phyloP scores from a whole-genome alignment of 768 basidiomycete genomes.

The Omphalotus guepiniiformis region DNA sequence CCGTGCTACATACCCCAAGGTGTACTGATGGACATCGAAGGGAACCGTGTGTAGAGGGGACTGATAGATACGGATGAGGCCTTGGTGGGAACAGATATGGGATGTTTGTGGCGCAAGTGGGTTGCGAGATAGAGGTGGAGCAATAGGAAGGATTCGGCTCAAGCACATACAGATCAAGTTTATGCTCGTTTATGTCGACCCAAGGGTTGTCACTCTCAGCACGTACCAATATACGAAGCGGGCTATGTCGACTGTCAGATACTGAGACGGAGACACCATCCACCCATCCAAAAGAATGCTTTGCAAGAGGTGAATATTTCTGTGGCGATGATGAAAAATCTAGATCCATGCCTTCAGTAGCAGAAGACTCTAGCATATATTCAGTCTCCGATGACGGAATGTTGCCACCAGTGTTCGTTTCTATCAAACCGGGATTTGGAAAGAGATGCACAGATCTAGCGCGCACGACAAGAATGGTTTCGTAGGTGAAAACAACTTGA shows the following conservation, averaged over 20 bases:
- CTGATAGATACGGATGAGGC: constrained; percentile 24
- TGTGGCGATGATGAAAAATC: constrained; percentile 9
- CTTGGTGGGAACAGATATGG: constrained; percentile 55
- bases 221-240: constrained; percentile 51
- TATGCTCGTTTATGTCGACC: constrained; percentile 41
- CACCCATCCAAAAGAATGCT: constrained; percentile 63
- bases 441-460: constrained; percentile 58
- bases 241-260: neutral
- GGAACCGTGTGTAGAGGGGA: constrained; percentile 42
- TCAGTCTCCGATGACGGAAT: no score
- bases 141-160: constrained; percentile 27
- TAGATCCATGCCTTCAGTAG: no score
- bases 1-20: constrained; percentile 53
- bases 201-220: constrained; percentile 60
- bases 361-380: no score
- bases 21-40: constrained; percentile 51
- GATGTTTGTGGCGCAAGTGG: constrained; percentile 1
- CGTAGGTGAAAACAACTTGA: constrained; percentile 44
- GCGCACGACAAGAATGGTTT: constrained; percentile 52
- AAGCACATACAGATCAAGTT: constrained; percentile 50
- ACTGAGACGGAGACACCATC: constrained; percentile 46
- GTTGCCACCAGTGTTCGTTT: constrained; percentile 9
- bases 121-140: neutral
- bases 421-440: constrained; percentile 36
- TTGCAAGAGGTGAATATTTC: constrained; percentile 33